Base-by-base conservation (phyloP, 768 basidiomycete genomes). In the Floccularia luteovirens region DNA sequence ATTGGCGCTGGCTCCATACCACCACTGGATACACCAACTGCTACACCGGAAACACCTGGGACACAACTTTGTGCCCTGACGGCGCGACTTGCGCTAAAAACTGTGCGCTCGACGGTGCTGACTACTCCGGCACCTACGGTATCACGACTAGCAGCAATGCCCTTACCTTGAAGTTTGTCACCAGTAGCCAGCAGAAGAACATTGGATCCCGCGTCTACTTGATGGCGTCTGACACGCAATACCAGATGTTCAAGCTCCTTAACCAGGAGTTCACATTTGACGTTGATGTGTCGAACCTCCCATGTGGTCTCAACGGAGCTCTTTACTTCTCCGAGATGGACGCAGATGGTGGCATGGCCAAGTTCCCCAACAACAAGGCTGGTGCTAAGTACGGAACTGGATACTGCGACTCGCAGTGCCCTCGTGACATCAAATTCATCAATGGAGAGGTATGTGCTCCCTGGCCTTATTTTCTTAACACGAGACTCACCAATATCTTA, bases 41-140 rank as follows among this genome's bases (percentile, higher is more conserved):
- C 54, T 75, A 77, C 64, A 75, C 69, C 43, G 75, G 75, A 31
- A 75, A 78, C 62, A 55, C 58, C 8, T 79, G 73, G 72, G 61
- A 77, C 58, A 44, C 63, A 12, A 60, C 69, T 10, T 46, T 74
- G 30, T 79, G 76, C 57, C 66, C 74, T 27, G 65, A 70, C 51
- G 53, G 60, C 21, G 53, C 49, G 3, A 67, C 67, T 33, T 78
- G 76, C 52, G 68, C 75, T 2, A 12, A 45, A 16, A 64, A 65
- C 47, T 69, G 67, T 36, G 66, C 64, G 3, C 48, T 69, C 46
- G 68, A 72, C 20, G 69, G 70, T 42, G 72, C 69, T 11, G 62
- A 67, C 46, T 70, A 70, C 58, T 12, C 57, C 14, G 63, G 62
- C 42, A 69, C 67, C n/a, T 72, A 71, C 49, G 70, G 72, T 41